Evolutionary conservation across 345 rosid genomes (phyloP), one percentile per base, ranked within the genome.

Genomic region (Arabidopsis arenosa): DNA sequence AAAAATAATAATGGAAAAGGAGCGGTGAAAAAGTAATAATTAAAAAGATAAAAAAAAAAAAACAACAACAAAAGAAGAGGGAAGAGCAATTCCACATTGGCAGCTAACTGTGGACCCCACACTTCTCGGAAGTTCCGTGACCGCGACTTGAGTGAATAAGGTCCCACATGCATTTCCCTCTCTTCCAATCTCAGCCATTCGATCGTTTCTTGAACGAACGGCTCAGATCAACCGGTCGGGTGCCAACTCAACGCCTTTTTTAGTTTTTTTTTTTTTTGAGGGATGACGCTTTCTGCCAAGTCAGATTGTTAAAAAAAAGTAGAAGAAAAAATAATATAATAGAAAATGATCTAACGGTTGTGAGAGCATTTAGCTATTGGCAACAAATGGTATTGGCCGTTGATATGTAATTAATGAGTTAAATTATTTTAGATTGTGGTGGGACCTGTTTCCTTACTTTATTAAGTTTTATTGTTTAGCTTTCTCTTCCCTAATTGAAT

Each of bases 51-150:
- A 1, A 23, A 23, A 23, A 23, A 23, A 23, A 48, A 51, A 15
- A 47, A 51, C 21, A 18, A 18, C 21, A 18, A 18, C 17, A 41
- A 4, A 2, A 9, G 37, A 8, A 3, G 10, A 18, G 26, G 26
- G 48, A 51, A 78, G 45, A 80, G 81, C 76, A 85, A 85, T 84
- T 86, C 84, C 60, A 80, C 78, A 85, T 77, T 82, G 88, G 86
- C 81, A 81, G 86, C 86, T 79, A 80, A 53, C 56, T 72, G 63
- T 18, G 90, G 93, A 85, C 9, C 82, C 91, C 85, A 68, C 84
- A n/a, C 36, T 70, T 81, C 91, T 88, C 81, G 89, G 91, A 82
- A 84, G 90, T 84, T 86, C 94, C 89, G 90, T 86, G 93, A 88
- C 86, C 84, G 82, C 67, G 88, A 84, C 87, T 73, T 75, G 75